Evolutionary conservation across 257 asterid species (phyloP).

Genomic region (Perilla frutescens): DNA sequence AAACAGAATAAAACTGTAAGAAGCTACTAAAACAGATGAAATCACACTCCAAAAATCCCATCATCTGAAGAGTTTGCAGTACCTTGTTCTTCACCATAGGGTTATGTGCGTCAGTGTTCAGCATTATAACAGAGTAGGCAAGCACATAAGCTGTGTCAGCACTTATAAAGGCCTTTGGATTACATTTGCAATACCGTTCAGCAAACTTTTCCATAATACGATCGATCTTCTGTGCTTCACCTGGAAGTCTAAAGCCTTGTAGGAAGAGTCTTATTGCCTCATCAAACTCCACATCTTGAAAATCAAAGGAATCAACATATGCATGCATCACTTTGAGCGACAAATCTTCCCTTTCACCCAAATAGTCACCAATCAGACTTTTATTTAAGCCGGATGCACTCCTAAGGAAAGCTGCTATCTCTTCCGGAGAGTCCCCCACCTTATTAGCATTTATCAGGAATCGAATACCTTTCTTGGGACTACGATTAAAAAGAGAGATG

Average conservation of each 20-base stretch:
- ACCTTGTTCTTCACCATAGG: conserved; percentile 99
- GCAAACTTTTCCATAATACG: conserved; percentile 98
- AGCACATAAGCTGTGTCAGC: conserved; percentile 99
- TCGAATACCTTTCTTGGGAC: conserved; percentile 92
- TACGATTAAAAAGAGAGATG: conserved; percentile 92
- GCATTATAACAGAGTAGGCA: conserved; percentile 95
- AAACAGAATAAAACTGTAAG: conserved; percentile 33
- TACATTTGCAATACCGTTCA: conserved; percentile 95
- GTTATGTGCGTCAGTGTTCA: conserved; percentile 97
- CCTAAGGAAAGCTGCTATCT: conserved; percentile 83
- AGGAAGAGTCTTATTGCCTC: conserved; percentile 94
- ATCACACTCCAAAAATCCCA: conserved; percentile 16
- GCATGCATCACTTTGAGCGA: conserved; percentile 96
- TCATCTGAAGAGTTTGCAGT: conserved; percentile 34
- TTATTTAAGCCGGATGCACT: conserved; percentile 87
- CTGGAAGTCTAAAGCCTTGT: conserved; percentile 96
- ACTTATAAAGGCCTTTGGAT: conserved; percentile 87
- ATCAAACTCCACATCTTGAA: conserved; percentile 89
- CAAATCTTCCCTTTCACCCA: conserved; percentile 98
- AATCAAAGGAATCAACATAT: conserved; percentile 96
- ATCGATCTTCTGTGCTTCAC: conserved; percentile 99
- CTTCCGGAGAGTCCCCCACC: conserved; percentile 90
- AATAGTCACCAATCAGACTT: conserved; percentile 94
- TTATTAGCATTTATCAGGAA: conserved; percentile 92
- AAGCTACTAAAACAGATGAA: conserved; percentile 26